Evolutionary conservation across 768 basidiomycete genomes (phyloP).

Genomic region (Leccinum rimulosum): DNA sequence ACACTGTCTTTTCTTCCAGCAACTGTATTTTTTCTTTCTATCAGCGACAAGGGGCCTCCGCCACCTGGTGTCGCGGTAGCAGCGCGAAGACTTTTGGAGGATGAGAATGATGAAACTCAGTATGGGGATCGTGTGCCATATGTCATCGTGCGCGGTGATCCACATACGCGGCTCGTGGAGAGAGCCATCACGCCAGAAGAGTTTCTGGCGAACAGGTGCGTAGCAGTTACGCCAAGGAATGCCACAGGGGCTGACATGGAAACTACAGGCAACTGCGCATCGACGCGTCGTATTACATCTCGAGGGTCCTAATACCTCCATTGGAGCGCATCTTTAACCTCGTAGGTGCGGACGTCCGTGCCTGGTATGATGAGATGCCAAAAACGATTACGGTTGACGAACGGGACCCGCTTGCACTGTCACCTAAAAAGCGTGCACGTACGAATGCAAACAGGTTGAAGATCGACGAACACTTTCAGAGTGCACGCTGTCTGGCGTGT

Average conservation of each 20-base stretch:
- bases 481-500: slow-evolving; percentile 69
- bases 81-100: slow-evolving; percentile 65
- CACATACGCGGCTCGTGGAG: slow-evolving; percentile 66
- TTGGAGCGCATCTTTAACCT: slow-evolving; percentile 89
- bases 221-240: neutral
- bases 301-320: slow-evolving; percentile 82
- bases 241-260: neutral
- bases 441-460: slow-evolving; percentile 40
- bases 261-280: slow-evolving; percentile 59
- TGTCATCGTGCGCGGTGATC: slow-evolving; percentile 69
- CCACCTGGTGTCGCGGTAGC: slow-evolving; percentile 93
- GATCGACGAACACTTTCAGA: slow-evolving; percentile 77
- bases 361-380: slow-evolving; percentile 90
- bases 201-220: slow-evolving; percentile 61
- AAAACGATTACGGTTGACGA: slow-evolving; percentile 44
- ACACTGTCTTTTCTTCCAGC: neutral
- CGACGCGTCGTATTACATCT: slow-evolving; percentile 90
- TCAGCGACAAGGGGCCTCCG: slow-evolving; percentile 78
- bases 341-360: slow-evolving; percentile 80
- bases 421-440: slow-evolving; percentile 36
- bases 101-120: slow-evolving; percentile 81
- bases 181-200: slow-evolving; percentile 73
- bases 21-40: neutral
- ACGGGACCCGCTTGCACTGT: slow-evolving; percentile 32
- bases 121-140: slow-evolving; percentile 95